Base-by-base conservation (phyloP, 208 protist genomes). In the Trypanosoma vivax region DNA sequence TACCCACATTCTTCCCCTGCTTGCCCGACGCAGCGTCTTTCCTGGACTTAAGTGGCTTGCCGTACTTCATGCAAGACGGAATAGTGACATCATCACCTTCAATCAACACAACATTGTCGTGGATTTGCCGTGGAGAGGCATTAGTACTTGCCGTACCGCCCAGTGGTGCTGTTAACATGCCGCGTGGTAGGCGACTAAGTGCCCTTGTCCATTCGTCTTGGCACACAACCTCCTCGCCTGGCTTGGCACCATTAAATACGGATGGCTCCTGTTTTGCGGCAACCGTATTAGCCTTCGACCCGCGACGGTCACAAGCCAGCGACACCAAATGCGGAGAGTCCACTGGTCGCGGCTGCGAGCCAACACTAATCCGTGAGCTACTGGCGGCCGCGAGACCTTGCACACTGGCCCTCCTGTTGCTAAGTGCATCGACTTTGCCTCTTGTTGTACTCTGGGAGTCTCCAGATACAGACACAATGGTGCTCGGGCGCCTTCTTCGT, bases 191-290 rank as follows among this genome's bases (percentile, higher is more conserved):
- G 23, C 55, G 50, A 7, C 37, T 30, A 25, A 67, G 23, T n/a
- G 60, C 60, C 29, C 41, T 59, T 27, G 45, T 60, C 28, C 42
- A 67, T 5, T 60, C 37, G 42, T 67, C 60, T n/a, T 60, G 51
- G 14, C 23, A 3, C 6, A 6, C 6, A 18, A 9, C 23, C 23
- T 11, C 39, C 6, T 43, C 5, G 6, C 5, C n/a, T 19, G n/a
- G 6, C 23, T 7, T 19, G n/a, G 6, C n/a, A 38, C 21, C 13
- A 41, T 31, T n/a, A 0, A 7, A 6, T 18, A 19, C 9, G 10
- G 39, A 43, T 19, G 14, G 33, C 33, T n/a, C 33, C 9, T 14
- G 9, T 37, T 14, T 14, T 9, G 33, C 9, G 33, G 10, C 9
- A 14, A 9, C 33, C 33, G 9, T 37, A 9, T n/a, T n/a, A n/a